Evolutionary conservation across 2,329 filamentous ascomycete genomes (phyloP), one percentile per base, ranked within the genome.

Genomic region (Diaporthe destruens): DNA sequence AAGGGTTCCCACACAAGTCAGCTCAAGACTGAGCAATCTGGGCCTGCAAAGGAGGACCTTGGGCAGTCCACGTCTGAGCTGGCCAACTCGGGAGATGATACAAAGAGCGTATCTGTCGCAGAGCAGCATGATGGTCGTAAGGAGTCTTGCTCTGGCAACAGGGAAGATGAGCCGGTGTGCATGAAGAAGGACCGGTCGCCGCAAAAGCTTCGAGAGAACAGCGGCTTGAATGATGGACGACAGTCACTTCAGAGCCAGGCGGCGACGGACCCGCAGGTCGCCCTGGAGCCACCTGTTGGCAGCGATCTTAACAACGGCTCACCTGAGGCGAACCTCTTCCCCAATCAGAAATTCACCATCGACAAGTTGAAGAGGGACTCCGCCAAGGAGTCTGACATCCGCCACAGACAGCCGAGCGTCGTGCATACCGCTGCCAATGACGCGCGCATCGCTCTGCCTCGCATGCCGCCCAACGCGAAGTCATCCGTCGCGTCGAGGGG

Each of bases 121-220:
- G 18, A 53, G 14, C 12, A 47, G 32, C 39, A 29, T 4, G 54
- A 49, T 2, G 16, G 42, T 3, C 42, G n/a, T 23, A 71, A 20
- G 29, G 25, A 49, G 9, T 70, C 6, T 16, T 74, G 72, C 20
- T 83, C 79, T 25, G 76, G 79, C 39, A 72, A 76, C 51, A 74
- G 77, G 34, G 77, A 76, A 14, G 81, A 80, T n/a, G 81, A 80
- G 29, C 83, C 82, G 5, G 76, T 83, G 39, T 78, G 78, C 12
- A 71, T 82, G 29, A 54, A 49, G 71, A 71, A 71, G 44, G 44
- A 56, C 23, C 67, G 36, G 4, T 67, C 56, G 36, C 56, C 66
- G 16, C 70, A 55, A 18, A 71, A 67, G 57, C 42, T 59, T 8
- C 39, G 69, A 51, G 71, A 74, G 49, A 39, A 70, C 20, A 56